Evolutionary conservation across 352 stramenopile species (phyloP), one percentile per base, ranked within the genome.

Genomic region (Pythium myriotylum): DNA sequence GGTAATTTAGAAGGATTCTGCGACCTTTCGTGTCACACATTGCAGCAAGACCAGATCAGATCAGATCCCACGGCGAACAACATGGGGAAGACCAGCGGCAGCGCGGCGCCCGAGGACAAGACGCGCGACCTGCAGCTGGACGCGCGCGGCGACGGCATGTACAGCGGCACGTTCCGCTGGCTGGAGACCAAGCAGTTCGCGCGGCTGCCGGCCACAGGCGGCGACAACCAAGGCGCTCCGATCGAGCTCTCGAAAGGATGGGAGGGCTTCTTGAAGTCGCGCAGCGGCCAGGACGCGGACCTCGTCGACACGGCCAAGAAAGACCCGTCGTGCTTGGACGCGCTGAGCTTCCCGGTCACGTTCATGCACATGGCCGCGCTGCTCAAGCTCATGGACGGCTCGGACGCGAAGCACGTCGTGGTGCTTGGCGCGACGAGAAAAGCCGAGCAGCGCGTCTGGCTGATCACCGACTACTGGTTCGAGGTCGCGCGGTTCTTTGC

Each of bases 91-190:
- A 54, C 46, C 9, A 33, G 20, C 19, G 35, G 39, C 8, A 54
- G 48, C 41, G 59, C 59, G 19, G 49, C 58, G 59, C 17, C 19
- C 20, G 22, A 57, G 39, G 22, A 20, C 5, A 32, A 16, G 35
- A 65, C 65, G 50, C 52, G 75, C 35, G 68, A 90, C 49, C 59
- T 92, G 33, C 55, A 84, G 54, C 65, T 92, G 42, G 84, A 91
- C 42, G 62, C 79, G n/a, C 77, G 80, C 16, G 77, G 81, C 41
- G 81, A 91, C 26, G 84, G 84, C 14, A 80, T 92, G 77, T 92
- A 91, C 74, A 89, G 77, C 61, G 84, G 84, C 45, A 88, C 81
- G 17, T 92, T 92, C 59, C 79, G 84, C 42, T 92, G 84, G 81
- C 77, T 81, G 48, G 81, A 91, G 45, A 70, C 70, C 54, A 90